Conservation (phyloP, 305 asterid species). For the Rubia occidens region DNA sequence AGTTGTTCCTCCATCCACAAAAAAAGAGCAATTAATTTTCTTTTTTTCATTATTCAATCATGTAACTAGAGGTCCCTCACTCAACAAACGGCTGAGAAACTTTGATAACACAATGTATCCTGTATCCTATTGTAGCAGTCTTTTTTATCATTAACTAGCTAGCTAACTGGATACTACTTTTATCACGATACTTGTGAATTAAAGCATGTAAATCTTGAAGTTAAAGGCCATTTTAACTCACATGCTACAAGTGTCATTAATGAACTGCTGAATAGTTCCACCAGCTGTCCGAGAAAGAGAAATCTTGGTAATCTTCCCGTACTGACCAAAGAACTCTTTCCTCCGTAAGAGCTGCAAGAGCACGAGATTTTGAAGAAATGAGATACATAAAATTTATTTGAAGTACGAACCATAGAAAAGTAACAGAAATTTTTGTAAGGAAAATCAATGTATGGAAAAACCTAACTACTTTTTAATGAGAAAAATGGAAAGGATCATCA, state of each 20-base stretch:
- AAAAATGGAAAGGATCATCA: conserved; percentile 19
- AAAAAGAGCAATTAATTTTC: not conserved
- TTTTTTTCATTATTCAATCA: not conserved
- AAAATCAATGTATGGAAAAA: not conserved
- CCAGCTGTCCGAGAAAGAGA: conserved; percentile 94
- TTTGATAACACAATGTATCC: not conserved
- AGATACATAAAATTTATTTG: too few species aligned
- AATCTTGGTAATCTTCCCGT: conserved; percentile 81
- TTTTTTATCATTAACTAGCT: not conserved
- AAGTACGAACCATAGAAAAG: too few species aligned
- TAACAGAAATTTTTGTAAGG: conserved; percentile 4
- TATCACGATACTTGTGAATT: not conserved
- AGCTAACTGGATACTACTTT: not conserved
- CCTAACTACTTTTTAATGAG: not conserved
- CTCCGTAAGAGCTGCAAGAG: conserved; percentile 59
- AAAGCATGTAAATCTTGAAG: conserved; percentile 1
- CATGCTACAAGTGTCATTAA: conserved; percentile 89
- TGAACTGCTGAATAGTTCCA: conserved; percentile 81
- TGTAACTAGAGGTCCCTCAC: not conserved
- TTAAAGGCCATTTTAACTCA: conserved; percentile 36
- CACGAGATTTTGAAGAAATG: conserved; percentile 13
- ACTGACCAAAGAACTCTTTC: conserved; percentile 90
- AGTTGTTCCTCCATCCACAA: not conserved
- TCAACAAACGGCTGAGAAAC: not conserved
- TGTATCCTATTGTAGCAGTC: not conserved